Base-by-base conservation (phyloP, 2,329 filamentous ascomycete species). In the Moelleriella libera region DNA sequence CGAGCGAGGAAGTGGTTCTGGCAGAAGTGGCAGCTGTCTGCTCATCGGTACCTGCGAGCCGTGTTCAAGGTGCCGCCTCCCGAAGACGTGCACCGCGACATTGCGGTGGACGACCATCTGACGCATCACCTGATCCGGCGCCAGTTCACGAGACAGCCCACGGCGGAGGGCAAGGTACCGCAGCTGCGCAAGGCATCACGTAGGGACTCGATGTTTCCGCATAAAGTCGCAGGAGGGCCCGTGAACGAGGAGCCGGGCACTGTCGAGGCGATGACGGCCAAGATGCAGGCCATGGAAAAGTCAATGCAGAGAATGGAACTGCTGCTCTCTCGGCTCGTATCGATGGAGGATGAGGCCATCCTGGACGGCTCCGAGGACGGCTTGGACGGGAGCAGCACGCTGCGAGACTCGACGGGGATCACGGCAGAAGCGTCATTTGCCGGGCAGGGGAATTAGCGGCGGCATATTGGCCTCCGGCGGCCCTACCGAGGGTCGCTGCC, bases 1-100 rank as follows among this genome's bases (percentile, higher is more conserved):
- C 52, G 51, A 45, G 55, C 55, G 31, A 60, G 49, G 51, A 68
- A 62, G 41, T 71, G 68, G 52, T 83, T 85, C 57, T 85, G 81
- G 78, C 76, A 81, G 54, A 78, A 75, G 60, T 81, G 76, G 67
- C 72, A 75, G 44, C 78, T 88, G 58, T 83, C 80, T 6, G 80
- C 79, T 7, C 82, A 88, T 59, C 76, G 81, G 21, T 83, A 87
- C 58, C 70, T 88, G 34, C 76, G 83, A 43, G 75, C 80, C 9
- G 84, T 88, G 2, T 88, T 88, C 52, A 80, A 87, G 46, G 71
- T 82, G 30, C 73, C 83, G 41, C 82, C 82, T 5, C 83, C 84
- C 2, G 75, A 82, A 45, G 69, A 68, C 31, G 70, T 79, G 5
- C 67, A 73, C 45, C 65, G 74, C 11, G 75, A 78, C 43, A 79